Conservation (phyloP, 805 yeast species). For the Candida qinlingensis region DNA sequence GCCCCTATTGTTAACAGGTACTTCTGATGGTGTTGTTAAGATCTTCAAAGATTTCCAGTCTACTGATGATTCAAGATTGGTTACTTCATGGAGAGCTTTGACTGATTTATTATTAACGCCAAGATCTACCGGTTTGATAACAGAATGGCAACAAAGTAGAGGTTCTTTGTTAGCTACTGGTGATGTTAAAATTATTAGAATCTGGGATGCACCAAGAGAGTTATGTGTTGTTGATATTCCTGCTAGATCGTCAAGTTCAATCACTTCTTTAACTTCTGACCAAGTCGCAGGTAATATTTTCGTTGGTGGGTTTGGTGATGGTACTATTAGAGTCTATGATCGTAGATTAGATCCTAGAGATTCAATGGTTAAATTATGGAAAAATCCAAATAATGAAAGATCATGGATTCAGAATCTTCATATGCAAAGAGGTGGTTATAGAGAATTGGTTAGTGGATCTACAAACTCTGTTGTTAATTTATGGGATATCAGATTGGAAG, state of each 20-base stretch:
- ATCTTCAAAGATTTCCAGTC: constrained; percentile 74
- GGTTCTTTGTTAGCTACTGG: constrained; percentile 92
- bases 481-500: constrained; percentile 82
- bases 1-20: constrained; percentile 79
- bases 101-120: constrained; percentile 80
- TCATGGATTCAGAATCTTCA: constrained; percentile 70
- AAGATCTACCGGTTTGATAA: constrained; percentile 73
- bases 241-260: constrained; percentile 83
- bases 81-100: constrained; percentile 90
- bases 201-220: constrained; percentile 98
- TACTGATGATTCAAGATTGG: constrained; percentile 47
- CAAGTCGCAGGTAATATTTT: constrained; percentile 91
- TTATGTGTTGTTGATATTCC: constrained; percentile 83
- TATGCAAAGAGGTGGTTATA: constrained; percentile 94
- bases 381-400: constrained; percentile 39
- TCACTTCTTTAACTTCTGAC: constrained; percentile 86
- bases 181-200: constrained; percentile 82
- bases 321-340: constrained; percentile 87
- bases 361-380: constrained; percentile 82
- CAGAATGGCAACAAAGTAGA: constrained; percentile 96
- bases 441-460: constrained; percentile 83
- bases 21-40: constrained; percentile 91
- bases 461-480: constrained; percentile 77
- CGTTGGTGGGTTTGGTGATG: constrained; percentile 88
- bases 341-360: constrained; percentile 80